Evolutionary conservation across 345 rosid genomes (phyloP), one percentile per base, ranked within the genome.

Genomic region (Euphorbia peplus): DNA sequence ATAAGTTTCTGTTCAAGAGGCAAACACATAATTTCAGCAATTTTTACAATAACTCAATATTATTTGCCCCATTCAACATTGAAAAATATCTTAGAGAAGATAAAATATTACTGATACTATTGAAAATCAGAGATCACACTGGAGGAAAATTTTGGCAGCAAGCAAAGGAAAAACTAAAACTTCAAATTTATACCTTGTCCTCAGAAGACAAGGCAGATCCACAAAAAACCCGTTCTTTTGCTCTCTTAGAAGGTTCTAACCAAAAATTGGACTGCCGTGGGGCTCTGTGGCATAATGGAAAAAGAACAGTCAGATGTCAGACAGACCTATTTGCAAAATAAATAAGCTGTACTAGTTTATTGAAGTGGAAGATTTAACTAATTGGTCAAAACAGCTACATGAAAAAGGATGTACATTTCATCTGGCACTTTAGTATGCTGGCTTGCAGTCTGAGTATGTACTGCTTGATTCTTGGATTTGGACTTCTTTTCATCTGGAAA

Each of bases 201-300:
- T 88, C 80, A 25, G 82, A 63, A 72, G 92, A 90, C 68, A 93
- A 79, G 67, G 91, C 91, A 73, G 97, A 90, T 80, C 97, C 98
- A 83, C 98, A 87, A 29, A 93, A 78, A 63, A 85, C 82, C 86
- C 83, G 84, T 41, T 79, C 76, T 50, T 83, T 81, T 60, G 75
- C 77, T 24, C 67, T 63, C 26, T 35, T 75, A 19, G 64, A 69
- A 15, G 56, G 70, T 24, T 73, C 74, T 26, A 50, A 63, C 73
- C 71, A 75, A 60, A 50, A 59, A 69, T 70, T 71, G 48, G 76
- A 67, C 62, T 75, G 77, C 25, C 32, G 70, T 7, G 77, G 70
- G 54, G 64, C 63, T 67, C 96, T 92, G 91, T 75, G 79, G 39
- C 42, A 63, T 39, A 71, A 73, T 28, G 28, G 48, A 5, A 56